Evolutionary conservation across 108 stramenopile species (phyloP).

Genomic region (Skeletonema costatum): DNA sequence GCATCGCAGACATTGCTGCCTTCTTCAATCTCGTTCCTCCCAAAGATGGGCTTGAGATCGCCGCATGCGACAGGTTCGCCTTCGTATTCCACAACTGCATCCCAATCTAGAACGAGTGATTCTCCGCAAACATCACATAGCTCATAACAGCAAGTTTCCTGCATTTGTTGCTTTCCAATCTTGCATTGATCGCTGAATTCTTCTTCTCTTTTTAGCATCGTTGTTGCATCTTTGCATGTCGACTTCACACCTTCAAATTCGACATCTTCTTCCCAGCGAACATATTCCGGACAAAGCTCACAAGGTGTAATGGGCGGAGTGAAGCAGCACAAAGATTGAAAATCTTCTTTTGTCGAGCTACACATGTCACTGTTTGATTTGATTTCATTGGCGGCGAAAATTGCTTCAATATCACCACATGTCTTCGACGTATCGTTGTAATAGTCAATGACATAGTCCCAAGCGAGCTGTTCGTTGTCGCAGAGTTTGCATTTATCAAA

Average conservation of each 20-base stretch:
- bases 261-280: conserved; percentile 43
- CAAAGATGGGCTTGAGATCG: conserved; percentile 49
- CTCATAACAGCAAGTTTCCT: conserved; percentile 42
- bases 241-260: conserved; percentile 36
- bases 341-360: conserved; percentile 22
- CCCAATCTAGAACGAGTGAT: conserved; percentile 39
- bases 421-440: conserved; percentile 32
- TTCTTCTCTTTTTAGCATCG: conserved; percentile 39
- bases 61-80: conserved; percentile 42
- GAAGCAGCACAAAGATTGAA: conserved; percentile 44
- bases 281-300: conserved; percentile 42
- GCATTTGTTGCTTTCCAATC: conserved; percentile 17
- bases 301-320: conserved; percentile 37
- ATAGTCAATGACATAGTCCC: conserved; percentile 36
- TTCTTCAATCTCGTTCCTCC: conserved; percentile 43
- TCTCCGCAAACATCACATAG: conserved; percentile 48
- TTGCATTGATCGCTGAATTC: conserved; percentile 31
- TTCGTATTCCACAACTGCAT: conserved; percentile 44
- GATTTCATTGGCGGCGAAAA: conserved; percentile 36
- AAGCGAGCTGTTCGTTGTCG: conserved; percentile 35
- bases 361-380: conserved; percentile 26
- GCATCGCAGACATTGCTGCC: conserved; percentile 20
- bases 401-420: conserved; percentile 47
- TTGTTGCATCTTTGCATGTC: conserved; percentile 40
- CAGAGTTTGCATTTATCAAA: conserved; percentile 49